Base-by-base conservation (phyloP, 1,284 basidiomycete genomes). In the Naganishia sp. region DNA sequence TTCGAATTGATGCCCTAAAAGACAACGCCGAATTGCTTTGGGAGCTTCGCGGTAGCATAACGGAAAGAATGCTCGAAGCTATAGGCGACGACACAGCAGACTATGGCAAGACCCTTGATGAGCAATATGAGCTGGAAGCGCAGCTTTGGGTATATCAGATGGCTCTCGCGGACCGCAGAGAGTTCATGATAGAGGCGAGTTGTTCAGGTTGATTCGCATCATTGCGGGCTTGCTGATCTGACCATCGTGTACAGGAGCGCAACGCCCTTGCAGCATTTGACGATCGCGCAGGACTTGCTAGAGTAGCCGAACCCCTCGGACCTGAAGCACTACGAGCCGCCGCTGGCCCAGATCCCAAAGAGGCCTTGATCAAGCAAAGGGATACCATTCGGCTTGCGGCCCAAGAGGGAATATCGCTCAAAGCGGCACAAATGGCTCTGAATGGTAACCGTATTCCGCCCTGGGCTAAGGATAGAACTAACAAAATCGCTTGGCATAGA, bases 91-190 rank as follows among this genome's bases (percentile, higher is more conserved):
- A 72, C n/a, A 66, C 64, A 1, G 68, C 60, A 1, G 70, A 70
- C 0, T 80, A 79, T 61, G 75, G 76, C 2, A 68, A 75, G 47
- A 75, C 74, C 0, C 66, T 80, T 7, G 71, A 76, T 52, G 74
- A 75, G 17, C 79, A 80, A 68, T 76, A 61, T 18, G 23, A 57
- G 72, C 72, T 77, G 53, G 77, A 79, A 58, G 74, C 75, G 9
- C 76, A 77, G 65, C 68, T 79, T 28, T 74, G 72, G 4, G 75
- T 76, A 0, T 79, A 78, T 61, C 74, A 76, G 13, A 72, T 76
- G 1, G 75, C 74, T 1, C 52, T 80, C 6, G 73, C 74, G 2
- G 79, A 80, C 68, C 71, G 79, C 25, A 74, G 72, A 68, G 76
- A 54, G 31, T 28, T 68, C 21, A 46, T 65, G 51, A 28, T 50